These are phyloP conservation scores for Lactarius evosmus DNA, from an alignment of 768 basidiomycete genomes.

Conservation along the genomic window DNA sequence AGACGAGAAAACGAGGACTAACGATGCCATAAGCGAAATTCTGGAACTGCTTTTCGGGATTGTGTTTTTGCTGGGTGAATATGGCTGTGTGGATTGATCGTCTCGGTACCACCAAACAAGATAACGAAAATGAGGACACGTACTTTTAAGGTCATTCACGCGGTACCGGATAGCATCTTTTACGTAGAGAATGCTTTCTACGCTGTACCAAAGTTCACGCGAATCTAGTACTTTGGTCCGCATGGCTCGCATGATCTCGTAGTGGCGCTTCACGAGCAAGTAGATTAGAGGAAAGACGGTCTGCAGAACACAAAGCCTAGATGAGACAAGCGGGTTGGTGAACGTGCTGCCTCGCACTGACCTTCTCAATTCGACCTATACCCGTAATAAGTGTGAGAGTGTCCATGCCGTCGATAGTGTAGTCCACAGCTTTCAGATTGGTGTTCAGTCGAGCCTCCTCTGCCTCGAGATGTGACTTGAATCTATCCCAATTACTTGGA, in stretches of 20 bases:
- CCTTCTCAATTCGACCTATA: constrained; percentile 33
- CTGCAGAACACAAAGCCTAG: constrained; percentile 7
- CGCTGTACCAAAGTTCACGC: constrained; percentile 4
- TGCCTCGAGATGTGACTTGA: constrained; percentile 28
- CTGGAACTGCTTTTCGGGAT: constrained; percentile 27
- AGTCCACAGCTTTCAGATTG: constrained; percentile 31
- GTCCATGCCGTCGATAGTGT: constrained; percentile 33
- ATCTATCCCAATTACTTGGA: constrained; percentile 16
- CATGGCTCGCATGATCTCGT: constrained; percentile 26
- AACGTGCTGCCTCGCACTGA: neutral
- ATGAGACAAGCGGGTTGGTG: neutral
- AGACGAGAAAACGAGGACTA: neutral
- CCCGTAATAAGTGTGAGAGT: constrained; percentile 33
- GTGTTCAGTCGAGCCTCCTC: constrained; percentile 32
- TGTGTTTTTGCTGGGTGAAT: constrained; percentile 28
- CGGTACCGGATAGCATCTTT: constrained; percentile 8
- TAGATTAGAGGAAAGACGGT: constrained; percentile 24
- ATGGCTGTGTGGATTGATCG: constrained; percentile 14
- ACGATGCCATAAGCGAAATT: constrained; percentile 30
- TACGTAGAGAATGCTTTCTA: neutral
- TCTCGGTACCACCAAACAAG: neutral
- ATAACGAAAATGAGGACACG: neutral
- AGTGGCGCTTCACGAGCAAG: constrained; percentile 26
- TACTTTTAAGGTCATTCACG: constrained; percentile 12
- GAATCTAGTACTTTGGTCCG: constrained; percentile 7